These are phyloP conservation scores for Schwanniomyces occidentalis DNA, from an alignment of 805 yeast species.

Conservation along the genomic window DNA sequence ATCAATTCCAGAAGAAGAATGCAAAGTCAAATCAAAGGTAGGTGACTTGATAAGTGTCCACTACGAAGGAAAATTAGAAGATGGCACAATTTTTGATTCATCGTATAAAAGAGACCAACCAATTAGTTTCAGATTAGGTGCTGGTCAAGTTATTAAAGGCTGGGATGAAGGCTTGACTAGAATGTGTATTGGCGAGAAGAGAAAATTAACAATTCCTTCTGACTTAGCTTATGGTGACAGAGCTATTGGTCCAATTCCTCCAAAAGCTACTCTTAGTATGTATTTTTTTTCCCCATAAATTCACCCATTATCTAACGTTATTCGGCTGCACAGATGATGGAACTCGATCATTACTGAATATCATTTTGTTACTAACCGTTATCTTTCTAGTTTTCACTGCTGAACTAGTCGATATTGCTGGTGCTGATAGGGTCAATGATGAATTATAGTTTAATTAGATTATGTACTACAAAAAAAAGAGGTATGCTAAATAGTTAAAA, in stretches of 20 bases:
- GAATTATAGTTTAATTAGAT: too few species aligned
- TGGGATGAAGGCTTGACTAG: constrained; percentile 81
- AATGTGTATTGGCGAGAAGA: constrained; percentile 88
- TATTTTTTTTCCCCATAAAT: constrained; percentile 7
- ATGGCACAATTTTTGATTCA: constrained; percentile 75
- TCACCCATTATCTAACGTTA: too few species aligned
- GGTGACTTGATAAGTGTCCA: constrained; percentile 79
- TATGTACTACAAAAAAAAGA: too few species aligned
- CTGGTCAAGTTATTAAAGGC: constrained; percentile 79
- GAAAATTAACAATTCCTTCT: constrained; percentile 79
- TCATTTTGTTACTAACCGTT: constrained; percentile 25
- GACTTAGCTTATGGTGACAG: constrained; percentile 72
- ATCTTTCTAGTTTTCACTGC: constrained; percentile 54
- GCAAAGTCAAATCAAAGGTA: constrained; percentile 54
- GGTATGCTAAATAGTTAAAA: too few species aligned
- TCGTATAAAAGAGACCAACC: constrained; percentile 67
- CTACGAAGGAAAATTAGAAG: constrained; percentile 69
- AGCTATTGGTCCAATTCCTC: constrained; percentile 79
- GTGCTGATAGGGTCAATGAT: constrained; percentile 16
- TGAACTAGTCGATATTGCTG: constrained; percentile 60
- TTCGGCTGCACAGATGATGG: too few species aligned
- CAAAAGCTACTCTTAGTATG: constrained; percentile 63
- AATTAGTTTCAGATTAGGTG: constrained; percentile 69
- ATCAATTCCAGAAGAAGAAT: constrained; percentile 50
- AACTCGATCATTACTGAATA: too few species aligned